Evolutionary conservation across 2,329 filamentous ascomycete genomes (phyloP).

Genomic region (Rhytidhysteron rufulum): DNA sequence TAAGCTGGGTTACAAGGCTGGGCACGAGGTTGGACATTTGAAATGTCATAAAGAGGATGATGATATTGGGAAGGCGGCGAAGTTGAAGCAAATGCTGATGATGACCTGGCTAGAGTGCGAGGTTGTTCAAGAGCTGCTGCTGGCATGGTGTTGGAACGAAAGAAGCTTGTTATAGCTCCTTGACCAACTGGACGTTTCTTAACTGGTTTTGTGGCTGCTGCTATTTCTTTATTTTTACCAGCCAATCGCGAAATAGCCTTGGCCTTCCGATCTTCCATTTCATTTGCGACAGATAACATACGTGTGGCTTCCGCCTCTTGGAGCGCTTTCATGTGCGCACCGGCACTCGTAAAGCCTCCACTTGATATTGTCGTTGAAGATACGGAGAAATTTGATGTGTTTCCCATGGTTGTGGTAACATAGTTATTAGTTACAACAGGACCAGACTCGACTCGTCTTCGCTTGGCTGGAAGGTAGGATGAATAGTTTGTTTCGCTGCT

Average conservation of each 20-base stretch:
- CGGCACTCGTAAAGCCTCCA: conserved; percentile 38
- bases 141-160: conserved; percentile 29
- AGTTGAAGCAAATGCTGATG: conserved; percentile 19
- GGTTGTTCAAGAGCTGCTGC: conserved; percentile 12
- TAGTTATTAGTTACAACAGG: conserved; percentile 8
- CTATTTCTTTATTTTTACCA: conserved; percentile 20
- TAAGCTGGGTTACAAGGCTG: conserved; percentile 14
- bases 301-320: conserved; percentile 31
- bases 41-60: conserved; percentile 27
- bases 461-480: conserved; percentile 16
- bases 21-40: conserved; percentile 20
- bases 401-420: conserved; percentile 28
- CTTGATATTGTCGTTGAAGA: conserved; percentile 18
- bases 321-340: conserved; percentile 35
- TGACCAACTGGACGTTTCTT: conserved; percentile 45
- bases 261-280: conserved; percentile 18
- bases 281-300: conserved; percentile 18
- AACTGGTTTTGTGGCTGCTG: conserved; percentile 16
- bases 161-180: conserved; percentile 52
- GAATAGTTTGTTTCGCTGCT: conserved; percentile 5
- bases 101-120: conserved; percentile 3
- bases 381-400: conserved; percentile 22
- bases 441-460: conserved; percentile 20
- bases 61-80: conserved; percentile 8
- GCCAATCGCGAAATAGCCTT: conserved; percentile 6